A percentile compares a stretch with the other conserved stretches of the same genome.
These are phyloP conservation scores for Lyophyllum shimeji DNA, from an alignment of 768 basidiomycete species.

Conservation along the genomic window DNA sequence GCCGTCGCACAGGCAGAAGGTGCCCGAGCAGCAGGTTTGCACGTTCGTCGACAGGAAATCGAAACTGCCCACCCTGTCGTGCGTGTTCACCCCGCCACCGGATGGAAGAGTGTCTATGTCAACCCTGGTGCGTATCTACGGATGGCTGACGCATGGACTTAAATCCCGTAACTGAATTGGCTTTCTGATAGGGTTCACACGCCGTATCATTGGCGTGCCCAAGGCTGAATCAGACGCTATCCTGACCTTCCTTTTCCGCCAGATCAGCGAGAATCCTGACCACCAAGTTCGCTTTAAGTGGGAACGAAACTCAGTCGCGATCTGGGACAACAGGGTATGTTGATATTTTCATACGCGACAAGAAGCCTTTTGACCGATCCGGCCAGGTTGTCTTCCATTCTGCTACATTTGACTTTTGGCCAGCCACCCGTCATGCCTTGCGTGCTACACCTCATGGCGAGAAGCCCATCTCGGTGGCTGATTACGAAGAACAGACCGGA, in stretches of 20 bases:
- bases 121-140: conserved; percentile 53
- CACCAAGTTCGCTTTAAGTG: conserved; percentile 78
- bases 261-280: conserved; percentile 69
- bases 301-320: conserved; percentile 74
- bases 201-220: conserved; percentile 74
- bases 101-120: conserved; percentile 82
- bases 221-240: conserved; percentile 81
- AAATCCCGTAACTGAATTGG: background rate
- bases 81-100: conserved; percentile 81
- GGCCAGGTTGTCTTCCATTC: conserved; percentile 73
- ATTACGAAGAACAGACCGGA: conserved; percentile 63
- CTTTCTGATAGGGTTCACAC: conserved; percentile 62
- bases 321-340: conserved; percentile 84
- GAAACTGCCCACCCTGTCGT: conserved; percentile 80
- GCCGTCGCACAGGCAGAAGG: conserved; percentile 79
- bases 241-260: conserved; percentile 67
- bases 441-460: conserved; percentile 83
- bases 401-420: conserved; percentile 84
- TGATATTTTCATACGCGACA: background rate
- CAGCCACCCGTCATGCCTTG: conserved; percentile 72
- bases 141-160: background rate
- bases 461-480: conserved; percentile 71
- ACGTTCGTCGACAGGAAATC: conserved; percentile 66
- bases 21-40: conserved; percentile 63
- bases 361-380: background rate